phyloP scores from a whole-genome alignment of 2,329 filamentous ascomycete species.

The Arthrobotrys megalospora region DNA sequence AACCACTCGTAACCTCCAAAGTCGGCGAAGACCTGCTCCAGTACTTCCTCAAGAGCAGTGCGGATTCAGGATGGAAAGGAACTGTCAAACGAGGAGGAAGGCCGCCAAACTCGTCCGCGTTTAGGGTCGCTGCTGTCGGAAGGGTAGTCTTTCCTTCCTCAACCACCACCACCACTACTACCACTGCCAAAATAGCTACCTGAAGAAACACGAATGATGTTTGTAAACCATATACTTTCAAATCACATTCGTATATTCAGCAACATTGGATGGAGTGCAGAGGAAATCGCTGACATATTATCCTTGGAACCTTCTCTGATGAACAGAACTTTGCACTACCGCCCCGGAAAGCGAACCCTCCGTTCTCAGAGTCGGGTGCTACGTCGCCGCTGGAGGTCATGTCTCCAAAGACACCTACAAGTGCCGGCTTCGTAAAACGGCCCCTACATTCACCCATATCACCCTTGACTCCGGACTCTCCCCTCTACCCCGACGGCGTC shows the following conservation, averaged over 20 bases:
- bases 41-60: slow-evolving; percentile 78
- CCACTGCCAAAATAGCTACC: slow-evolving; percentile 32
- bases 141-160: slow-evolving; percentile 77
- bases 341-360: slow-evolving; percentile 75
- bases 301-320: slow-evolving; percentile 28
- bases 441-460: slow-evolving; percentile 89
- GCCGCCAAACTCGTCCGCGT: slow-evolving; percentile 71
- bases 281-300: slow-evolving; percentile 43
- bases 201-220: slow-evolving; percentile 57
- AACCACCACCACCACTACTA: slow-evolving; percentile 32
- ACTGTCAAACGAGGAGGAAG: slow-evolving; percentile 71
- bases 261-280: slow-evolving; percentile 28
- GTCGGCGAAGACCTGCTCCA: slow-evolving; percentile 77
- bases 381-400: slow-evolving; percentile 68
- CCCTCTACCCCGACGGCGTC: slow-evolving; percentile 89
- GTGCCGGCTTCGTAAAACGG: slow-evolving; percentile 39
- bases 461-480: slow-evolving; percentile 85
- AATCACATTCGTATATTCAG: slow-evolving; percentile 58
- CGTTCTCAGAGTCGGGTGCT: slow-evolving; percentile 70
- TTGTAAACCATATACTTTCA: slow-evolving; percentile 61
- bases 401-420: slow-evolving; percentile 69
- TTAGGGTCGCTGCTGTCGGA: slow-evolving; percentile 81
- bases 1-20: slow-evolving; percentile 77
- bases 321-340: slow-evolving; percentile 73
- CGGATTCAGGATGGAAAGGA: slow-evolving; percentile 76